A percentile compares a stretch with the other conserved stretches of the same genome.
Conservation (phyloP, 2,329 filamentous ascomycete genomes). For the Calonectria crousiana region DNA sequence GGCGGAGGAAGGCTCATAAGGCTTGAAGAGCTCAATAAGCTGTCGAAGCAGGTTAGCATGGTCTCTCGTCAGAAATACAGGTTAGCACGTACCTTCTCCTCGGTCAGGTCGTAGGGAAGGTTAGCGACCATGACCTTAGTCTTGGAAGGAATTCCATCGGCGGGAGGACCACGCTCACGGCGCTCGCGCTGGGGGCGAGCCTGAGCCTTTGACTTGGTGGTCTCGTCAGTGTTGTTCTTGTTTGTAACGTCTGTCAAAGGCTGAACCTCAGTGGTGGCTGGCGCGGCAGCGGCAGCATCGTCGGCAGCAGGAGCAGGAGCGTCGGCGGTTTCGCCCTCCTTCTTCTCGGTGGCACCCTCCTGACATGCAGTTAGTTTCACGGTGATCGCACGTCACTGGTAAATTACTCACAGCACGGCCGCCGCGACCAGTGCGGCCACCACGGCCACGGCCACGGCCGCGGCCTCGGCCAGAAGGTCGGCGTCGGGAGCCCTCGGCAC, state of each 20-base stretch:
- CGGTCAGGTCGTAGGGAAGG: constrained; percentile 96
- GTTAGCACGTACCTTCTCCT: constrained; percentile 82
- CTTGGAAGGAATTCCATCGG: constrained; percentile 98
- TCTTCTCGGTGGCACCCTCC: constrained; percentile 57
- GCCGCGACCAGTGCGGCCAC: constrained; percentile 73
- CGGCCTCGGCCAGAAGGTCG: constrained; percentile 74
- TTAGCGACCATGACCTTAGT: constrained; percentile 99
- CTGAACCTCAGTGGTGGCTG: constrained; percentile 65
- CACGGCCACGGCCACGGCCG: constrained; percentile 77
- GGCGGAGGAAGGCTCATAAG: constrained; percentile 91
- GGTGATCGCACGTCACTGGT: neutral
- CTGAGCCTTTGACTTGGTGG: constrained; percentile 69
- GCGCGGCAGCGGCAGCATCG: constrained; percentile 59
- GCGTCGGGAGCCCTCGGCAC: constrained; percentile 74
- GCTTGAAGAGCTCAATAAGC: constrained; percentile 97
- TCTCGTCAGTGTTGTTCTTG: constrained; percentile 67
- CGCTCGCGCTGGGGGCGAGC: constrained; percentile 70
- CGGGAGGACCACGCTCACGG: constrained; percentile 91
- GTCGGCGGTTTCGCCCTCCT: constrained; percentile 58
- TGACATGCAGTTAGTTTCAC: constrained; percentile 34
- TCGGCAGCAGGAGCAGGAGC: constrained; percentile 56
- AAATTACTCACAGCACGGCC: constrained; percentile 58
- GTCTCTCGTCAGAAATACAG: neutral
- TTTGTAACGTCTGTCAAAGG: constrained; percentile 73
- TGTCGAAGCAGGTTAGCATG: constrained; percentile 54